Percentiles rank a stretch among this genome's conserved stretches.
Evolutionary conservation across 2,329 filamentous ascomycete species (phyloP).

Genomic region (Myriosclerotinia curreyana): DNA sequence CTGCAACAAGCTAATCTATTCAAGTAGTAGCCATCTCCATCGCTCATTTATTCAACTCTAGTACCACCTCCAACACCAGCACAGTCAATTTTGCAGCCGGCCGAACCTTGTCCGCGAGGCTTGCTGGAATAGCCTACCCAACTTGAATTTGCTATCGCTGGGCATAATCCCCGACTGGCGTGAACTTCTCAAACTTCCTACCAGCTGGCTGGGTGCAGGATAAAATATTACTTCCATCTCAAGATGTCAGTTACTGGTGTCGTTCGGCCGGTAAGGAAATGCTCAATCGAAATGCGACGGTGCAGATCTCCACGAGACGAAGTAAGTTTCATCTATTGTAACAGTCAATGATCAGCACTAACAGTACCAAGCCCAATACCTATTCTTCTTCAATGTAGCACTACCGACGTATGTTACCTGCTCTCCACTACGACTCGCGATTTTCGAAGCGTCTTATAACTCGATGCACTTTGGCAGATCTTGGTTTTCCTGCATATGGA

Average conservation of each 20-base stretch:
- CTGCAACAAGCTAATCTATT: not conserved
- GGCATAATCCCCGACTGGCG: slow-evolving; percentile 67
- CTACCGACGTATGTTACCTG: too few species aligned
- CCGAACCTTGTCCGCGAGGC: slow-evolving; percentile 52
- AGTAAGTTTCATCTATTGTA: too few species aligned
- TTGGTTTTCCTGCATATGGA: too few species aligned
- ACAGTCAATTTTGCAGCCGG: not conserved
- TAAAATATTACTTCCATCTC: slow-evolving; percentile 48
- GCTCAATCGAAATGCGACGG: too few species aligned
- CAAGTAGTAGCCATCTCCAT: too few species aligned
- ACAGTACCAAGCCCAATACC: too few species aligned
- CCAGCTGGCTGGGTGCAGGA: slow-evolving; percentile 49
- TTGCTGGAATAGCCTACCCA: slow-evolving; percentile 60
- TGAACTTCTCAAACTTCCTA: slow-evolving; percentile 51
- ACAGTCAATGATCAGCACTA: too few species aligned
- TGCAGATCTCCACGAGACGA: too few species aligned
- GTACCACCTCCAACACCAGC: not conserved
- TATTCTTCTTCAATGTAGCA: too few species aligned
- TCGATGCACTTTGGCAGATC: too few species aligned
- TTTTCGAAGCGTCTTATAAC: too few species aligned
- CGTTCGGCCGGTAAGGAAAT: slow-evolving; percentile 35
- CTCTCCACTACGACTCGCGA: too few species aligned
- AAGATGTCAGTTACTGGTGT: slow-evolving; percentile 48
- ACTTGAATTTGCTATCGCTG: slow-evolving; percentile 54
- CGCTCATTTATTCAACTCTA: not conserved